Conservation (phyloP, 371 early-diverging fungal species). For the Sanchytrium tribonematis region DNA sequence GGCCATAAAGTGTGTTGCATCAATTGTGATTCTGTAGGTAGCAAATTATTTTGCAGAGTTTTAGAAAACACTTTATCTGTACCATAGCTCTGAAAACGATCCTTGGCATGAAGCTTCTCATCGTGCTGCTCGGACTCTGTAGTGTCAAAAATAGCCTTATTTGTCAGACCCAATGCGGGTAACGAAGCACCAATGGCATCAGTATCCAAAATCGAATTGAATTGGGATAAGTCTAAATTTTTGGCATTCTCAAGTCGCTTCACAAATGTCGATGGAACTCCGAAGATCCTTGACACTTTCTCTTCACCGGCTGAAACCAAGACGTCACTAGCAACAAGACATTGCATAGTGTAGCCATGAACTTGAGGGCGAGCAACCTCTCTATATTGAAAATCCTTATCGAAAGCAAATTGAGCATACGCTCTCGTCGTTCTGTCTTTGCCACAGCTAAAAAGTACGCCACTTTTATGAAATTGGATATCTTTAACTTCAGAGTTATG, state of each 20-base stretch:
- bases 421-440: not conserved
- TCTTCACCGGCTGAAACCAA: slow-evolving; percentile 81
- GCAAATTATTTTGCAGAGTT: not conserved
- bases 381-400: not conserved
- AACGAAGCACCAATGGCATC: slow-evolving; percentile 32
- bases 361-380: slow-evolving; percentile 84
- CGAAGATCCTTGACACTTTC: slow-evolving; percentile 54
- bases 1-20: not conserved
- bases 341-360: slow-evolving; percentile 77
- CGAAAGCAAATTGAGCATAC: not conserved
- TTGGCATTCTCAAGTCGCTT: slow-evolving; percentile 26
- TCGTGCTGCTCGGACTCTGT: not conserved
- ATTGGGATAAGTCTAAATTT: slow-evolving; percentile 13
- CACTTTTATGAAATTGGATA: not conserved
- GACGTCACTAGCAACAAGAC: slow-evolving; percentile 40
- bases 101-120: slow-evolving; percentile 2
- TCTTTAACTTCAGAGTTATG: not conserved
- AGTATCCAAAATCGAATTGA: slow-evolving; percentile 4
- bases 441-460: not conserved
- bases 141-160: slow-evolving; percentile 32
- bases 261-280: slow-evolving; percentile 52
- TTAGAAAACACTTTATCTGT: not conserved
- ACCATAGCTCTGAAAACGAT: not conserved
- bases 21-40: not conserved
- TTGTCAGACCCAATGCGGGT: slow-evolving; percentile 75